A percentile compares a stretch with the other conserved stretches of the same genome.
Evolutionary conservation across 352 stramenopile species (phyloP).

Genomic region (Globisporangium middletonii): DNA sequence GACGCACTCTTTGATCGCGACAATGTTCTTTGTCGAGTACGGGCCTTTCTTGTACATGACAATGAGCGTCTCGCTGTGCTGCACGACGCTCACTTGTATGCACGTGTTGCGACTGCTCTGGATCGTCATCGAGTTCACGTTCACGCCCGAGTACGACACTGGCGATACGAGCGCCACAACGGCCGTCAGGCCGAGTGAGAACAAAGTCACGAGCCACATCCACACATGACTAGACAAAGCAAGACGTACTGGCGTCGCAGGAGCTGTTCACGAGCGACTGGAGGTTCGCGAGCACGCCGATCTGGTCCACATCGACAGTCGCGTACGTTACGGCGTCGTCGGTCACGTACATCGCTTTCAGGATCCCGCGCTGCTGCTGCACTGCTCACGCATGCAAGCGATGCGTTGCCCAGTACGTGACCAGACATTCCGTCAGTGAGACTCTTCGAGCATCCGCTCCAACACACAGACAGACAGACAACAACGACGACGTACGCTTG

Average conservation of each 20-base stretch:
- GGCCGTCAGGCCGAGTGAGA: no score
- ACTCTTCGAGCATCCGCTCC: no score
- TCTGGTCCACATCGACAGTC: constrained; percentile 86
- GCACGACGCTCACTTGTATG: constrained; percentile 84
- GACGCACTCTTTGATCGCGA: constrained; percentile 78
- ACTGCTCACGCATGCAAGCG: constrained; percentile 30
- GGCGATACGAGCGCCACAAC: no score
- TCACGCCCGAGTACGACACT: constrained; percentile 83
- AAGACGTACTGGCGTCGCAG: constrained; percentile 76
- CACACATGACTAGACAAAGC: neutral
- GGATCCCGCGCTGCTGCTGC: constrained; percentile 83
- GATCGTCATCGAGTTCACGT: constrained; percentile 83
- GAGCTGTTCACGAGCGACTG: constrained; percentile 82
- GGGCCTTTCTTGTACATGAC: constrained; percentile 83
- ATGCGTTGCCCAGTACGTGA: no score
- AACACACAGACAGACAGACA: no score
- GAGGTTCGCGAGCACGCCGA: constrained; percentile 88
- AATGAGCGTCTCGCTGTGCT: constrained; percentile 74
- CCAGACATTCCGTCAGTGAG: no score
- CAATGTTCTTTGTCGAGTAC: constrained; percentile 55
- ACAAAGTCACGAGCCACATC: constrained; percentile 1
- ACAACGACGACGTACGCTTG: constrained; percentile 45
- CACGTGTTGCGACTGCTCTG: constrained; percentile 80
- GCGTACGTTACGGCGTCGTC: constrained; percentile 77
- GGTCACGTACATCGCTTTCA: constrained; percentile 87